A percentile compares a stretch with the other conserved stretches of the same genome.
Evolutionary conservation across 2,329 filamentous ascomycete genomes (phyloP).

Genomic region (Septoria linicola): DNA sequence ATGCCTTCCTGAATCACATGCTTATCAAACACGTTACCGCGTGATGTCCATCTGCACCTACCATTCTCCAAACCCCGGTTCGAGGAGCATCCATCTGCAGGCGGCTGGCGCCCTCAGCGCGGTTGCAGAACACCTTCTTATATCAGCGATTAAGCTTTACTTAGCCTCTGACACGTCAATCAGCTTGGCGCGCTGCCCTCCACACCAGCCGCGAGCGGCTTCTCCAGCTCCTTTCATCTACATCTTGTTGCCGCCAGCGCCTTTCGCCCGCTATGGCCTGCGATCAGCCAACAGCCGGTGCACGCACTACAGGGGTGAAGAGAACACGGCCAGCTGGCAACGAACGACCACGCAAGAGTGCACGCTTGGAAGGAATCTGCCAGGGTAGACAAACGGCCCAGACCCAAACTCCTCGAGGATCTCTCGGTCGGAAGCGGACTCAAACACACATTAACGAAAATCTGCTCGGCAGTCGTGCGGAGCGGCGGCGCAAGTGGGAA

Average conservation of each 20-base stretch:
- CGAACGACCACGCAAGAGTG: neutral
- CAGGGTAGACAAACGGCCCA: neutral
- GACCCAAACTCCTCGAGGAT: neutral
- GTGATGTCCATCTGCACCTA: too few relatives aligned
- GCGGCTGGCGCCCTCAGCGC: too few relatives aligned
- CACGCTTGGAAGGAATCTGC: neutral
- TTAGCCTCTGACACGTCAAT: neutral
- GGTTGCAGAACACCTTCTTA: neutral
- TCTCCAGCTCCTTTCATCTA: neutral
- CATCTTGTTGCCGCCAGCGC: neutral
- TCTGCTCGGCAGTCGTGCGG: neutral
- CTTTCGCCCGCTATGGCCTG: neutral
- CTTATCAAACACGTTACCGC: too few relatives aligned
- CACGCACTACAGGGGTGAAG: neutral
- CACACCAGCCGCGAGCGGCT: neutral
- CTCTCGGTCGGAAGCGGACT: neutral
- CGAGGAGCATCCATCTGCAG: too few relatives aligned
- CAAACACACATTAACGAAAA: neutral
- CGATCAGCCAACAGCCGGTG: neutral
- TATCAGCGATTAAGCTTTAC: neutral
- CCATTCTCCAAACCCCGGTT: too few relatives aligned
- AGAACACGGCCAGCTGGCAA: neutral
- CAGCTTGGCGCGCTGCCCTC: neutral
- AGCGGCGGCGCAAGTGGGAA: neutral
- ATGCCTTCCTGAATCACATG: too few relatives aligned